phyloP scores from a whole-genome alignment of 805 yeast species.

The Candida nanaspora region DNA sequence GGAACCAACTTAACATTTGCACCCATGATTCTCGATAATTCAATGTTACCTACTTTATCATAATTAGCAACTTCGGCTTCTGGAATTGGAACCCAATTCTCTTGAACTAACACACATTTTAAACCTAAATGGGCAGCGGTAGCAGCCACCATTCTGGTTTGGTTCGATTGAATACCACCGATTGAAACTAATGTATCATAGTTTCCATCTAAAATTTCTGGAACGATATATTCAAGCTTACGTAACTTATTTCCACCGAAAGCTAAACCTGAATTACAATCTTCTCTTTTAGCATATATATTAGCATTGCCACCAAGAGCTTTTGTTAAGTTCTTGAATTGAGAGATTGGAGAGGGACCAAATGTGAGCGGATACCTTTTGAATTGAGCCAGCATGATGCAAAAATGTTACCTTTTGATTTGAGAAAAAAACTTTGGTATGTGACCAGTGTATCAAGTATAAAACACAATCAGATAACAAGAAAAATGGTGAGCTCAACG shows the following conservation, averaged over 20 bases:
- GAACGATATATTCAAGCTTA: slow-evolving; percentile 27
- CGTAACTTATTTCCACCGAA: slow-evolving; percentile 29
- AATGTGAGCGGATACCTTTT: slow-evolving; percentile 23
- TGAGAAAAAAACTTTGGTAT: neutral
- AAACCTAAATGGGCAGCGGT: slow-evolving; percentile 29
- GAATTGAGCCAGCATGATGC: slow-evolving; percentile 10
- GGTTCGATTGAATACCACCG: slow-evolving; percentile 29
- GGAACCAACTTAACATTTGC: slow-evolving; percentile 29
- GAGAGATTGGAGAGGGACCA: slow-evolving; percentile 29
- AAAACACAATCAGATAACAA: no score
- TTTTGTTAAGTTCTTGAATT: slow-evolving; percentile 22
- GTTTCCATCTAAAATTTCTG: slow-evolving; percentile 26
- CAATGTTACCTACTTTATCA: slow-evolving; percentile 29
- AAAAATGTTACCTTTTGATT: neutral
- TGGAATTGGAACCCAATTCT: slow-evolving; percentile 29
- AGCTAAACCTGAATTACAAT: slow-evolving; percentile 28
- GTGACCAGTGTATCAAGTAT: no score
- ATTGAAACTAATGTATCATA: slow-evolving; percentile 28
- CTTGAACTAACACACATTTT: slow-evolving; percentile 28
- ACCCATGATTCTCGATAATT: slow-evolving; percentile 29
- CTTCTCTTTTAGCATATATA: slow-evolving; percentile 28
- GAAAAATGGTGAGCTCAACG: no score
- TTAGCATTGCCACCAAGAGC: slow-evolving; percentile 24
- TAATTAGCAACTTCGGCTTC: slow-evolving; percentile 22
- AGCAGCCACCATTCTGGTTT: slow-evolving; percentile 29